These are phyloP conservation scores for Fusarium globosum DNA, from an alignment of 2,329 filamentous ascomycete species.

Conservation along the genomic window DNA sequence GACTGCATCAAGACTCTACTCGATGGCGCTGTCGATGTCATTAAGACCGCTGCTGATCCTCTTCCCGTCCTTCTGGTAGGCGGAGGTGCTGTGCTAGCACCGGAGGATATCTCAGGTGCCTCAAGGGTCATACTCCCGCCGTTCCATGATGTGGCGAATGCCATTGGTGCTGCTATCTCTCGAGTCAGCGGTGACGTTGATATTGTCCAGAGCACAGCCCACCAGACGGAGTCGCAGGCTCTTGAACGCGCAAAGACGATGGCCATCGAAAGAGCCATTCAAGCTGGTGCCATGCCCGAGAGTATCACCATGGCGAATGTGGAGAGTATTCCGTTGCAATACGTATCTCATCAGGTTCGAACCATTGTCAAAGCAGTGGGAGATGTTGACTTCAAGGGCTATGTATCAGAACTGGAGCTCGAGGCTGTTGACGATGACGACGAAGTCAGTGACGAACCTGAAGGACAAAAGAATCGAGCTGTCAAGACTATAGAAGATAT, in stretches of 20 bases:
- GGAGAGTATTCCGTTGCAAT: not conserved
- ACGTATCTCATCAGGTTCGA: not conserved
- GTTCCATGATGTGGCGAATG: constrained; percentile 57
- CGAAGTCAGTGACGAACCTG: not conserved
- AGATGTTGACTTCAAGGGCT: not conserved
- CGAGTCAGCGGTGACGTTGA: not conserved
- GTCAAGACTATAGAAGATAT: not conserved
- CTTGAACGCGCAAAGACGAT: not conserved
- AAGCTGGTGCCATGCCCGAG: not conserved
- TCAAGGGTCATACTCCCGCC: constrained; percentile 47
- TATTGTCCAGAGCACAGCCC: not conserved
- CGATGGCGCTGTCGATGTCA: not conserved
- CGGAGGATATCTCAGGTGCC: constrained; percentile 51
- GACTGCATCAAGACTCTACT: not conserved
- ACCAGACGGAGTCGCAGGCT: not conserved
- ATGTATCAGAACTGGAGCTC: not conserved
- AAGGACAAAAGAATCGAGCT: not conserved
- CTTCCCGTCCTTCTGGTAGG: constrained; percentile 48
- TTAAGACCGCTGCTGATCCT: constrained; percentile 1
- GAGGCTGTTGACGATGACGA: not conserved
- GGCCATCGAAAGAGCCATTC: not conserved
- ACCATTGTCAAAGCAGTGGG: not conserved
- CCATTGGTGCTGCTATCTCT: constrained; percentile 61
- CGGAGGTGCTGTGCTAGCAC: constrained; percentile 57
- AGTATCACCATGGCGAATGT: not conserved